A percentile compares a stretch with the other conserved stretches of the same genome.
These are phyloP conservation scores for Ogataea kodamae DNA, from an alignment of 805 yeast genomes.

Conservation along the genomic window DNA sequence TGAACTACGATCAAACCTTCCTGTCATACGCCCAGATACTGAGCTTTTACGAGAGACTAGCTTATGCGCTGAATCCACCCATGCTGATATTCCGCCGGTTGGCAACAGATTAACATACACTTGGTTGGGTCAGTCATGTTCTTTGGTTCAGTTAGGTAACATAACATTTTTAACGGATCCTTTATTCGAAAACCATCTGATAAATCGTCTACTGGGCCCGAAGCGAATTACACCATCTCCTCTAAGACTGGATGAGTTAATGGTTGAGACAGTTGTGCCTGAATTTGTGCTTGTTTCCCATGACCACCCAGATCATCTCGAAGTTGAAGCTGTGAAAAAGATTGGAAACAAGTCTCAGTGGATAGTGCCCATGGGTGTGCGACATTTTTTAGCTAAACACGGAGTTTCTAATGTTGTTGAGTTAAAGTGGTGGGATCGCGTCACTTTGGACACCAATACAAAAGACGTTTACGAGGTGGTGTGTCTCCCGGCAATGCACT, in stretches of 20 bases:
- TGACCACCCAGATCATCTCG: constrained; percentile 95
- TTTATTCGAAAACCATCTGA: constrained; percentile 60
- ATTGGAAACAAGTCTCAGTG: constrained; percentile 66
- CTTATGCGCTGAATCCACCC: constrained; percentile 13
- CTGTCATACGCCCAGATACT: constrained; percentile 55
- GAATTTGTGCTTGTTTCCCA: constrained; percentile 81
- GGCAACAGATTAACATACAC: constrained; percentile 60
- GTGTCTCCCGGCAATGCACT: constrained; percentile 93
- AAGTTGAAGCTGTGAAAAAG: constrained; percentile 50
- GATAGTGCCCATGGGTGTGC: constrained; percentile 85
- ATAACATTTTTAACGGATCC: constrained; percentile 87
- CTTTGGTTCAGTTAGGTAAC: constrained; percentile 65
- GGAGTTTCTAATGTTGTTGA: constrained; percentile 67
- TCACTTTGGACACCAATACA: constrained; percentile 34
- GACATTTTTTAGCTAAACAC: constrained; percentile 50
- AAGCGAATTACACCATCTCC: constrained; percentile 81
- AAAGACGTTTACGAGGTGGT: constrained; percentile 68
- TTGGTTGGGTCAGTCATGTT: constrained; percentile 94
- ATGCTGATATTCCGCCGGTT: constrained; percentile 32
- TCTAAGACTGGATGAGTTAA: constrained; percentile 53
- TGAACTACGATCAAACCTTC: constrained; percentile 54
- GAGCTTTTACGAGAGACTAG: constrained; percentile 34
- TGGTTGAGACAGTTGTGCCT: constrained; percentile 44
- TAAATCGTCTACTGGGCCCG: constrained; percentile 70
- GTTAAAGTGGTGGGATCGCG: constrained; percentile 90